Conservation (phyloP, 106 monocot species). For the Amphibolis antarctica region DNA sequence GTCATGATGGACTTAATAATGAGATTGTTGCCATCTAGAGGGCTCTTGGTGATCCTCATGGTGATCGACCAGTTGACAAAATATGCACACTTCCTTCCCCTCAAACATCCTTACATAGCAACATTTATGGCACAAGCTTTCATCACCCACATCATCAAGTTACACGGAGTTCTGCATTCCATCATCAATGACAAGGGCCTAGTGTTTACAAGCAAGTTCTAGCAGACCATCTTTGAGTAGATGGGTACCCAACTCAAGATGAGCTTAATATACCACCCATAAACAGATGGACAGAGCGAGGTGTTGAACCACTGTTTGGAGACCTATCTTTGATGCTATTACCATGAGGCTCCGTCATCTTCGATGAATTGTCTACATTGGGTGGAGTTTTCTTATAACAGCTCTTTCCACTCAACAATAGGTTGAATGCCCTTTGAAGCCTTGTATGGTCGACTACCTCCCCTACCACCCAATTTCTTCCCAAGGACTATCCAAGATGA, state of each 20-base stretch:
- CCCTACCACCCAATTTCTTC: no score
- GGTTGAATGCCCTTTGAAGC: no score
- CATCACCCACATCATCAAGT: fast-evolving
- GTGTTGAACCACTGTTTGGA: not conserved
- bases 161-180: not conserved
- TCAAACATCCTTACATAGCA: not conserved
- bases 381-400: not conserved
- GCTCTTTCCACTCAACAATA: no score
- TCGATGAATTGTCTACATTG: not conserved
- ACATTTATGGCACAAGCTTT: not conserved
- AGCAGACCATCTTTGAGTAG: not conserved
- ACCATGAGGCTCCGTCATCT: not conserved
- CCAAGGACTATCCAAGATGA: no score
- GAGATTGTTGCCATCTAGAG: no score
- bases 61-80: no score
- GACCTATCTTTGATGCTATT: not conserved
- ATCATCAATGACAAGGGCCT: not conserved
- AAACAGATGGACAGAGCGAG: not conserved
- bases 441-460: no score
- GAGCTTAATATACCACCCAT: not conserved
- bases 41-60: no score
- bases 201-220: constrained; percentile 1
- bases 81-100: no score
- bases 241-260: not conserved
- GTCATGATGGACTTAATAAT: no score